These are phyloP conservation scores for Serpula lacrymans DNA, from an alignment of 768 basidiomycete genomes.

Conservation along the genomic window DNA sequence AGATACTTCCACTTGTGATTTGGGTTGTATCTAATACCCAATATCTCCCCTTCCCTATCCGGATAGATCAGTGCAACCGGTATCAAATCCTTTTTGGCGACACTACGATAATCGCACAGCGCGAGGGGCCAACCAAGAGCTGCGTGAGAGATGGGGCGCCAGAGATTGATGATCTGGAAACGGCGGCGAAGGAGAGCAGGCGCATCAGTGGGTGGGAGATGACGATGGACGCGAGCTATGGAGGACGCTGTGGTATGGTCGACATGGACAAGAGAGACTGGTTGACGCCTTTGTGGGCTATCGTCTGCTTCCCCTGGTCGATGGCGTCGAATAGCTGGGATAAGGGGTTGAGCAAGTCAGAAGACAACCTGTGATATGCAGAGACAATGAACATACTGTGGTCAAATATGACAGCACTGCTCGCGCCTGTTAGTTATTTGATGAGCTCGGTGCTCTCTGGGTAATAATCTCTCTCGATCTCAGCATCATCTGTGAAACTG, in stretches of 20 bases:
- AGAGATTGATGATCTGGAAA: slow-evolving; percentile 54
- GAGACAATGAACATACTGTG: slow-evolving; percentile 27
- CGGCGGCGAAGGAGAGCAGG: slow-evolving; percentile 37
- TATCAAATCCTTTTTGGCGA: slow-evolving; percentile 34
- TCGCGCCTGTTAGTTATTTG: slow-evolving; percentile 38
- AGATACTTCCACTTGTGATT: slow-evolving; percentile 45
- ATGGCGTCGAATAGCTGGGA: slow-evolving; percentile 42
- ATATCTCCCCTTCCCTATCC: slow-evolving; percentile 43
- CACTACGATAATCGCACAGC: slow-evolving; percentile 44
- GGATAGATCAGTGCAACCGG: slow-evolving; percentile 37
- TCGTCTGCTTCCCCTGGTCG: slow-evolving; percentile 34
- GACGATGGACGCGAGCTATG: slow-evolving; percentile 38
- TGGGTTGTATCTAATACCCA: slow-evolving; percentile 34
- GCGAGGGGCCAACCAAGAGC: slow-evolving; percentile 49
- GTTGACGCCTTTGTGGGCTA: slow-evolving; percentile 40
- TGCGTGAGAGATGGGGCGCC: slow-evolving; percentile 46
- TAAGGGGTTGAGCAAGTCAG: too few relatives aligned
- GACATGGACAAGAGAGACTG: slow-evolving; percentile 39
- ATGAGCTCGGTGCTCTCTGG: slow-evolving; percentile 35
- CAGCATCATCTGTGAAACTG: slow-evolving; percentile 32
- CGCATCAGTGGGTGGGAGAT: slow-evolving; percentile 39
- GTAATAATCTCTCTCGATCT: slow-evolving; percentile 37
- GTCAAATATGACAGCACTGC: slow-evolving; percentile 37
- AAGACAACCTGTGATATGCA: too few relatives aligned
- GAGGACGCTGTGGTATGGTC: slow-evolving; percentile 43